These are phyloP conservation scores for Elsinoe fawcettii DNA, from an alignment of 2,329 filamentous ascomycete species.

Conservation along the genomic window DNA sequence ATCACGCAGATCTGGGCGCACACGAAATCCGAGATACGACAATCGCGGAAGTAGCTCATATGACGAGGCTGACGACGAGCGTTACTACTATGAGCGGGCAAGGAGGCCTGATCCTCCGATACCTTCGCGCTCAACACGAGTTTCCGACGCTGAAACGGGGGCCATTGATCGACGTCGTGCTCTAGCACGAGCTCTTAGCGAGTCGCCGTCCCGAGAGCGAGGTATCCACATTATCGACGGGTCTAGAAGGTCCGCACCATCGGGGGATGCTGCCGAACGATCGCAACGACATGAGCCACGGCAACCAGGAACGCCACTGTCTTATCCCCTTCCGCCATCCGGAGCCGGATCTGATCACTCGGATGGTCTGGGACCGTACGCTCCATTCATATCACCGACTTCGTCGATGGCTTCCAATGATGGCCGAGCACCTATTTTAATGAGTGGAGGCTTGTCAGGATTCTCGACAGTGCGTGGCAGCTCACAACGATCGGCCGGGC, in stretches of 20 bases:
- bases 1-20: background rate
- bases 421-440: background rate
- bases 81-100: slow-evolving; percentile 8
- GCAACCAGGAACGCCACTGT: background rate
- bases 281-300: background rate
- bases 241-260: background rate
- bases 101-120: background rate
- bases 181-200: slow-evolving; percentile 10
- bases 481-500: background rate
- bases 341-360: slow-evolving; percentile 4
- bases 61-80: background rate
- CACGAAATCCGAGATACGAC: background rate
- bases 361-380: slow-evolving; percentile 1
- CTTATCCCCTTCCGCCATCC: background rate
- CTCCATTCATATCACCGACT: slow-evolving; percentile 2
- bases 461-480: background rate
- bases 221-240: slow-evolving; percentile 8
- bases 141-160: background rate
- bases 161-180: slow-evolving; percentile 4
- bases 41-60: background rate
- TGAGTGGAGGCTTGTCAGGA: slow-evolving; percentile 10
- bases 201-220: slow-evolving; percentile 13
- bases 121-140: background rate
- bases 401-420: background rate
- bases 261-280: background rate